phyloP scores from a whole-genome alignment of 2,329 filamentous ascomycete genomes.

The Diplodia mutila region DNA sequence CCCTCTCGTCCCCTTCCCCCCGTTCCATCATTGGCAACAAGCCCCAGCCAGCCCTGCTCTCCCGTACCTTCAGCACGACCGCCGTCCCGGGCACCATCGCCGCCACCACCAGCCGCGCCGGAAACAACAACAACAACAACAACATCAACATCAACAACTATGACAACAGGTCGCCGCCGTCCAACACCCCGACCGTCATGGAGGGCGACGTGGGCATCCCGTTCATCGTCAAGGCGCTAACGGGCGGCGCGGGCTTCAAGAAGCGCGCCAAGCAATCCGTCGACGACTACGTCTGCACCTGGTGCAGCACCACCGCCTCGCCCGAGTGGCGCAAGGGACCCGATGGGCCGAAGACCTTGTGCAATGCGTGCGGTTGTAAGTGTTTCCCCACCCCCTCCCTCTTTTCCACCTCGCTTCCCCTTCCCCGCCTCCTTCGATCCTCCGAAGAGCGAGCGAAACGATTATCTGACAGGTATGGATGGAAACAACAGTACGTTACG shows the following conservation, averaged over 20 bases:
- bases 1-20: neutral
- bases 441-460: too few relatives aligned
- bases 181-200: neutral
- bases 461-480: neutral
- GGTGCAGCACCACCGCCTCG: conserved; percentile 8
- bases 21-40: neutral
- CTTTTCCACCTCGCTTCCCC: neutral
- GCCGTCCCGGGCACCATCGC: neutral
- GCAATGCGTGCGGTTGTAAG: conserved; percentile 25
- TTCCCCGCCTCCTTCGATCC: too few relatives aligned
- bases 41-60: neutral
- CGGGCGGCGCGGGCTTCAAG: neutral
- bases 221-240: conserved; percentile 5
- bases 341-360: conserved; percentile 12
- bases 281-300: conserved; percentile 19
- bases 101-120: neutral
- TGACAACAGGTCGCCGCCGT: neutral
- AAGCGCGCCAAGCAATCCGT: neutral
- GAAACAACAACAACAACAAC: neutral
- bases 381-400: neutral
- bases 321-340: conserved; percentile 24
- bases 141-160: neutral
- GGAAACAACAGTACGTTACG: conserved; percentile 8
- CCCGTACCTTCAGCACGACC: neutral
- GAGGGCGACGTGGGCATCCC: conserved; percentile 8